Evolutionary conservation across 805 yeast species (phyloP), one percentile per base, ranked within the genome.

Genomic region (Yarrowia sp.): DNA sequence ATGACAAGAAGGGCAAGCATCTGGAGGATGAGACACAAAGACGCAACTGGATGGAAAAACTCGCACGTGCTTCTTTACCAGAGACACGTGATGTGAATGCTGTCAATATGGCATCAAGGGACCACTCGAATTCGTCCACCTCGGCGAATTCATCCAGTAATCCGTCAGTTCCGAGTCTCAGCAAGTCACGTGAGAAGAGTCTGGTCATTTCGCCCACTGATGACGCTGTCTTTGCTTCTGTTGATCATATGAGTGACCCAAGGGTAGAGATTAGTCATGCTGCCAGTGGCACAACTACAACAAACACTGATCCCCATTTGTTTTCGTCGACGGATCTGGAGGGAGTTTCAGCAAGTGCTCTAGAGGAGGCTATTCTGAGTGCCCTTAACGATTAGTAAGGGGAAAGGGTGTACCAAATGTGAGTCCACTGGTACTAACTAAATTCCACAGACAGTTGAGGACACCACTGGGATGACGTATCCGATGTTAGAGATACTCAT

Each of bases 291-390:
- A 53, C 43, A 2, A 35, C 40, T 5, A 53, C 59, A 16, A 53
- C 58, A 35, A 53, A 53, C 16, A 53, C 67, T 3, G 55, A 45
- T 63, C 40, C 56, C 12, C 46, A 48, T 40, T 16, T 49, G 43
- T 48, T 48, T n/a, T 63, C 56, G 55, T 63, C 67, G 40, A 26
- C 41, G 9, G 67, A 63, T 12, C 22, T 63, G 56, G 56, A 63
- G 26, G 67, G 67, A 1, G 67, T 63, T 26, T 38, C 56, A 12
- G 56, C 67, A 1, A 40, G 48, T 22, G 67, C 67, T 2, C 14
- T 63, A 26, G 67, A 63, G 26, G 67, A 46, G 45, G 67, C 67
- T 22, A 63, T 63, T 15, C 14, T 63, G 46, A 63, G 67, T 48
- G 67, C 55, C 5, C 8, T 63, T n/a, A 49, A 63, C 8, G 67